Evolutionary conservation across 352 stramenopile genomes (phyloP), one percentile per base, ranked within the genome.

Genomic region (Pythium chondricola): DNA sequence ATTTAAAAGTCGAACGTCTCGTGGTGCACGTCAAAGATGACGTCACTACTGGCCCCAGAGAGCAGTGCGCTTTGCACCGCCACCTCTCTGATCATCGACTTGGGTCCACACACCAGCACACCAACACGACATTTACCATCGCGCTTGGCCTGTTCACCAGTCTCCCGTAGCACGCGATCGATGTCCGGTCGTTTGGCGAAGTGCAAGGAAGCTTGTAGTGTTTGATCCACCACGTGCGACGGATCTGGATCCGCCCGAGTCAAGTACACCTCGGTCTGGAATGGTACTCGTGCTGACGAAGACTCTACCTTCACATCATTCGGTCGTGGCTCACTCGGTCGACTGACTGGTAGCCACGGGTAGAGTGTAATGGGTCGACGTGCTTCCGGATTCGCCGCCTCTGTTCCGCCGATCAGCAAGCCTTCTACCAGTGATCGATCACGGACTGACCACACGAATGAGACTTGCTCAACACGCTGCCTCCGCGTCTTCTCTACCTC

Each of bases 361-460:
- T 61, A 63, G n/a, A n/a, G n/a, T n/a, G n/a, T n/a, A 14, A 41
- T 29, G 2, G 24, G n/a, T 9, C 31, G 7, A n/a, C n/a, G n/a
- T n/a, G n/a, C n/a, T n/a, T n/a, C n/a, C n/a, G n/a, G n/a, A 2
- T 17, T 6, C 4, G 32, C 13, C 26, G 8, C 38, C 7, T 47
- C 20, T 20, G 31, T n/a, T 39, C 45, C 6, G 42, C 63, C 41
- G 17, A 46, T 20, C 14, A 70, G 1, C 13, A 82, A 25, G 21
- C 54, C 59, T 13, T 67, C 32, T 4, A 76, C 21, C 37, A 74
- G 54, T 4, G 65, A 61, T 0, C 55, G 62, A 13, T 81, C 62
- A 0, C 57, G 63, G 0, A 72, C 55, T 0, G 69, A 67, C 69
- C 72, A 84, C 0, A 79, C 61, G n/a, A 83, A 83, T 33, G 63